Evolutionary conservation across 2,329 filamentous ascomycete genomes (phyloP), one percentile per base, ranked within the genome.

Genomic region (Diaporthe nobilis): DNA sequence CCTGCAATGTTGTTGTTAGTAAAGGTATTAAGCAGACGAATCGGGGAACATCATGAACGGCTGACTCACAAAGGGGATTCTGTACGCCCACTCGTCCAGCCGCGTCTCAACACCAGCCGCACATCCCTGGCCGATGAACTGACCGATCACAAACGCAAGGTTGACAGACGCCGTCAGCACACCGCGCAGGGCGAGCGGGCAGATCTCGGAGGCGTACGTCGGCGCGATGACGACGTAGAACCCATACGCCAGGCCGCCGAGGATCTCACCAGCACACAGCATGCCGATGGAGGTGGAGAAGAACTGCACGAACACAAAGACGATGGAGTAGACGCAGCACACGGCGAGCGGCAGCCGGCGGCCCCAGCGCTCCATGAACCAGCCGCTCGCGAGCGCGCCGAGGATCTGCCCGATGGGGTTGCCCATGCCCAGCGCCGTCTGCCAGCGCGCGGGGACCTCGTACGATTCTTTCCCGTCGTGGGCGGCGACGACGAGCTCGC

Each of bases 331-430:
- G 55, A 31, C 81, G 68, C 55, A 80, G 2, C 76, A 80, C n/a
- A 86, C 80, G 77, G 65, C 65, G 12, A 87, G 82, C 0, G 82
- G 84, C 77, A 82, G 79, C 15, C 81, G 78, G 71, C 83, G 83
- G 6, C 83, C 83, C 51, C 80, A 81, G 4, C 79, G 77, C 61
- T 87, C 84, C 7, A 84, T 81, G 22, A 85, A 60, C 68, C 81
- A 82, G 9, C 86, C 86, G 71, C 84, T 86, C 57, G 85, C 72
- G 39, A 85, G 79, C 4, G 86, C 80, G 0, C 86, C 87, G 1
- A 87, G 31, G 17, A 88, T 85, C 42, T 83, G 81, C 1, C 87
- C 87, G 9, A 84, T 58, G n/a, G 49, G 51, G 13, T 61, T 47
- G 0, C 51, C 71, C 25, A 57, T 68, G 9, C 37, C 47, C 3